phyloP scores from a whole-genome alignment of 768 basidiomycete genomes.

The Pleurotus djamor region DNA sequence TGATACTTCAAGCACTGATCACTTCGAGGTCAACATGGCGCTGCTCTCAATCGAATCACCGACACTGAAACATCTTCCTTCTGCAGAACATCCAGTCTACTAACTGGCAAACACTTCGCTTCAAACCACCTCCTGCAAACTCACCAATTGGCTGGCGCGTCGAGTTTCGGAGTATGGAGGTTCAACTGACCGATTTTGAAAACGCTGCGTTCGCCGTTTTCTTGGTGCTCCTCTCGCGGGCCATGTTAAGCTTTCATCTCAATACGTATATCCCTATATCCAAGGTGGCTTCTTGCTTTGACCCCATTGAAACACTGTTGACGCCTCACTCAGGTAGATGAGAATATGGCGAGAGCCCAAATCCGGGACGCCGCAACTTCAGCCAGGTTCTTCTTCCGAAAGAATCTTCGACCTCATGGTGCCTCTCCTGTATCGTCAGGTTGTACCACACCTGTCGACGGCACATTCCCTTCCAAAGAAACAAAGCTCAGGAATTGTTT shows the following conservation, averaged over 20 bases:
- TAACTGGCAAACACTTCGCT: slow-evolving; percentile 98
- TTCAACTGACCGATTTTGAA: slow-evolving; percentile 98
- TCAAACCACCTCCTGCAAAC: slow-evolving; percentile 95
- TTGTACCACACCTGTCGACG: slow-evolving; percentile 33
- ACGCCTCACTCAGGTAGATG: slow-evolving; percentile 73
- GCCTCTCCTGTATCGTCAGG: slow-evolving; percentile 46
- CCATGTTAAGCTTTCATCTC: slow-evolving; percentile 86
- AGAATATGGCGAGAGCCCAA: slow-evolving; percentile 94
- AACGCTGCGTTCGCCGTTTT: slow-evolving; percentile 97
- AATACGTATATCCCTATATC: slow-evolving; percentile 98
- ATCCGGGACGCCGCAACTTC: slow-evolving; percentile 69
- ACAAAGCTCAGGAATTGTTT: slow-evolving; percentile 75
- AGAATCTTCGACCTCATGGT: slow-evolving; percentile 70
- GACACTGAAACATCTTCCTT: not conserved
- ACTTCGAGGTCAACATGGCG: slow-evolving; percentile 75
- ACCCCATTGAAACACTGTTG: too few relatives aligned
- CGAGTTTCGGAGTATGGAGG: slow-evolving; percentile 99
- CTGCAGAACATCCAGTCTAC: slow-evolving; percentile 95
- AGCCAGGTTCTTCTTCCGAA: slow-evolving; percentile 90
- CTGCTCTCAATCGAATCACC: not conserved
- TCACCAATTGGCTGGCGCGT: slow-evolving; percentile 97
- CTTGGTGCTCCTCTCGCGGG: slow-evolving; percentile 90
- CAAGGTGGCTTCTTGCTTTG: slow-evolving; percentile 50
- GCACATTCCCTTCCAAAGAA: slow-evolving; percentile 44
- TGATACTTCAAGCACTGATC: slow-evolving; percentile 83